Evolutionary conservation across 495 filamentous ascomycete species (phyloP).

Genomic region (Neurospora terricola): DNA sequence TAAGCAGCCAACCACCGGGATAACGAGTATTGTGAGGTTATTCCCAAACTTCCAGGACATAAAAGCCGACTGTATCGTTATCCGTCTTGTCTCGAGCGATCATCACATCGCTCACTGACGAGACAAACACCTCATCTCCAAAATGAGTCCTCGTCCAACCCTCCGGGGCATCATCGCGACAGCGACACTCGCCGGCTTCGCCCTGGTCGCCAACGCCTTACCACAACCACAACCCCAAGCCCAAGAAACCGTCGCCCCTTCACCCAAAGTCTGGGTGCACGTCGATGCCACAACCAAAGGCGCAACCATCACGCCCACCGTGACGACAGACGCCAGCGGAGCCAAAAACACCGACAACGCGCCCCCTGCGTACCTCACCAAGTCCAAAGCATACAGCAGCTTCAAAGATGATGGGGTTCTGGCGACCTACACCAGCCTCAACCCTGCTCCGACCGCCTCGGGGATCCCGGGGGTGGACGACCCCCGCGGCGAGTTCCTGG

Average conservation of each 20-base stretch:
- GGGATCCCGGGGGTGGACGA: neutral
- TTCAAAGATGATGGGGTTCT: conserved; percentile 7
- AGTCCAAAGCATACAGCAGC: conserved; percentile 15
- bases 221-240: conserved; percentile 8
- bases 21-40: neutral
- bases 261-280: conserved; percentile 17
- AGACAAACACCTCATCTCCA: neutral
- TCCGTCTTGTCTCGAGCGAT: neutral
- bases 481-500: conserved; percentile 16
- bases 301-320: conserved; percentile 15
- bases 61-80: too few species aligned
- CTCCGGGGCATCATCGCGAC: neutral
- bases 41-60: neutral
- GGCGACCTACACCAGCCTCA: conserved; percentile 18
- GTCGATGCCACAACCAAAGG: conserved; percentile 14
- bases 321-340: conserved; percentile 13
- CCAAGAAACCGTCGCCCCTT: neutral
- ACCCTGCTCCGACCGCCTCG: conserved; percentile 18
- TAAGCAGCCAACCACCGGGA: neutral
- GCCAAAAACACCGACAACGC: conserved; percentile 12
- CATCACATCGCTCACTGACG: neutral
- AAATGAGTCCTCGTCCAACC: neutral
- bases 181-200: neutral
- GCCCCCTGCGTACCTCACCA: conserved; percentile 12
- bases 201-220: neutral